A percentile compares a stretch with the other conserved stretches of the same genome.
phyloP scores from a whole-genome alignment of 371 early-diverging fungal species.

The Mucor saturninus region DNA sequence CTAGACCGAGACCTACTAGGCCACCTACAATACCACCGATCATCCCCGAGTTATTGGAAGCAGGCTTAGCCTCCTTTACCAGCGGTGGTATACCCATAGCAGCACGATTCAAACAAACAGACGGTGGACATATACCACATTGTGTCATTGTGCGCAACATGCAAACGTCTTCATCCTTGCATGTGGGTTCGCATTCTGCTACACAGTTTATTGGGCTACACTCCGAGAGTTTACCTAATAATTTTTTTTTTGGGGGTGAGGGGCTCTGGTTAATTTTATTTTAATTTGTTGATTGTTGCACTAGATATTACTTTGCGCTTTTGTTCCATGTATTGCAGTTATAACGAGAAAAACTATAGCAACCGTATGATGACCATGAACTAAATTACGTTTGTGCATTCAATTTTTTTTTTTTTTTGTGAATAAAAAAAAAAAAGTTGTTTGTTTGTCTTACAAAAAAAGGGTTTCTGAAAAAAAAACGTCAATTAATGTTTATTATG shows the following conservation, averaged over 20 bases:
- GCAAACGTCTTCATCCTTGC: constrained; percentile 33
- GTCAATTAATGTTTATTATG: no score
- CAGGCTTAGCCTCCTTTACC: background rate
- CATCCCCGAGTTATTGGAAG: constrained; percentile 28
- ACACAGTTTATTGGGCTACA: constrained; percentile 23
- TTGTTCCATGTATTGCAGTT: background rate
- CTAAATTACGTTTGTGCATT: background rate
- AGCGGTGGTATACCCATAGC: constrained; percentile 29
- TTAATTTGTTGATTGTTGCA: background rate
- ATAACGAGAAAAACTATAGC: background rate
- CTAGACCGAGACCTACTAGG: constrained; percentile 25
- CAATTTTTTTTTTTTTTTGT: background rate
- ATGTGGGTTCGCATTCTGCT: constrained; percentile 33
- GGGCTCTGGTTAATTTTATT: background rate
- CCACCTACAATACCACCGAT: constrained; percentile 52
- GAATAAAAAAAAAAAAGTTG: no score
- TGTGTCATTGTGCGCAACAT: constrained; percentile 41
- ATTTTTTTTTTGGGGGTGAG: background rate
- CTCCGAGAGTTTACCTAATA: background rate
- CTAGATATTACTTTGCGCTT: background rate
- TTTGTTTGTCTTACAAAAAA: no score
- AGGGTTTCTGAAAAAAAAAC: no score
- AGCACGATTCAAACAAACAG: constrained; percentile 32
- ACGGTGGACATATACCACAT: constrained; percentile 44
- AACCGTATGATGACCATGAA: background rate